phyloP scores from a whole-genome alignment of 2,329 filamentous ascomycete species.

The Gnomoniopsis sp. region DNA sequence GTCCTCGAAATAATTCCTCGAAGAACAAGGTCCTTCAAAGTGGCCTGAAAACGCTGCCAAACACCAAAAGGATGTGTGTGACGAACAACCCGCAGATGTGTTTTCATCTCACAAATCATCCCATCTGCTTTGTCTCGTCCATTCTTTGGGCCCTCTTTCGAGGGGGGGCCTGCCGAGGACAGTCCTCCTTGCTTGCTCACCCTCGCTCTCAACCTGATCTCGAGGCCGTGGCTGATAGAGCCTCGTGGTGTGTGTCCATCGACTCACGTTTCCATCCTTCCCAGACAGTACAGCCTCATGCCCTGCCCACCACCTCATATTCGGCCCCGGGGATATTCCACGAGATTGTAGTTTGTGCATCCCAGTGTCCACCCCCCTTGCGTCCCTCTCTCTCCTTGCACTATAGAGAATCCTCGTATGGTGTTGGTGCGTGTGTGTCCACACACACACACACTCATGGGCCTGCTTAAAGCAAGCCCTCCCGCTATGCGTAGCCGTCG shows the following conservation, averaged over 20 bases:
- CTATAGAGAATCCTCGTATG: constrained; percentile 8
- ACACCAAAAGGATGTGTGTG: too few species aligned
- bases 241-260: constrained; percentile 16
- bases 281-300: constrained; percentile 15
- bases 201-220: constrained; percentile 9
- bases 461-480: constrained; percentile 17
- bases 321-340: background rate
- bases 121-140: constrained; percentile 8
- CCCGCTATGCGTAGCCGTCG: background rate
- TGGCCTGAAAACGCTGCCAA: background rate
- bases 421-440: background rate
- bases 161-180: background rate
- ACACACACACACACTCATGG: background rate
- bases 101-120: constrained; percentile 1
- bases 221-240: constrained; percentile 11
- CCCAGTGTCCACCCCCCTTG: background rate
- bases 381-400: background rate
- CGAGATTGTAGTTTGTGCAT: background rate
- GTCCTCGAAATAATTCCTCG: background rate
- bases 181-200: constrained; percentile 6
- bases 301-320: constrained; percentile 2
- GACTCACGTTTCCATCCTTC: constrained; percentile 2
- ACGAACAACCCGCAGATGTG: too few species aligned
- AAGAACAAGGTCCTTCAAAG: too few species aligned
- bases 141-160: background rate